Evolutionary conservation across 2,329 filamentous ascomycete species (phyloP), one percentile per base, ranked within the genome.

Genomic region (Thelonectria blattea): DNA sequence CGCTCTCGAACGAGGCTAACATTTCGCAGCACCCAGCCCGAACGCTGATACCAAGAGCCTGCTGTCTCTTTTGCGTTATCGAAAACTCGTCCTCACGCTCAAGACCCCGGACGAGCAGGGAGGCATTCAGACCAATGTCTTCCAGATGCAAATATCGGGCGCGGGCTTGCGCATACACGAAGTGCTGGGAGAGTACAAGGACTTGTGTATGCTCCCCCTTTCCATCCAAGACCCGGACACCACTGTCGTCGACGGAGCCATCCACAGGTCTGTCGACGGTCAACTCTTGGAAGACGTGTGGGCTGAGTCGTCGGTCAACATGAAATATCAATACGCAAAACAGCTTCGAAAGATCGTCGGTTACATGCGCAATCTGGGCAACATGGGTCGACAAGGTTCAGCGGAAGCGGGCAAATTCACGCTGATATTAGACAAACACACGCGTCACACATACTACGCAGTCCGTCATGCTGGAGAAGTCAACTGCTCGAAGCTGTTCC

Each of bases 221-320:
- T 58, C 58, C 22, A 17, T 56, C 20, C 58, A 56, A 20, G 57
- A 52, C 20, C 39, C 59, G 10, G 52, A 56, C 32, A 59, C 56
- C 3, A 46, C 50, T 11, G 18, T 34, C 9, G 45, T 49, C 17
- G 50, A 56, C 14, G 65, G 52, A 15, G 37, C 41, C 4, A 61
- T 69, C 20, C 45, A 32, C 5, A 63, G 51, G 11, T 56, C 50
- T 10, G 52, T 66, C 1, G 55, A 63, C 32, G 73, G 73, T 9
- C 60, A 68, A 43, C 50, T 74, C 11, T 61, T 75, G 11, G 72
- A 75, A 43, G 68, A 71, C 12, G 24, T 72, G 5, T 75, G 74
- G 73, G 50, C 56, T 6, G 56, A 18, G 1, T 56, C 75, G 18
- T 58, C 58, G 7, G 55, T 65, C 5, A 22, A 52, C 8, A 41